Evolutionary conservation across 768 basidiomycete species (phyloP), one percentile per base, ranked within the genome.

Genomic region (Hypholoma fasciculare): DNA sequence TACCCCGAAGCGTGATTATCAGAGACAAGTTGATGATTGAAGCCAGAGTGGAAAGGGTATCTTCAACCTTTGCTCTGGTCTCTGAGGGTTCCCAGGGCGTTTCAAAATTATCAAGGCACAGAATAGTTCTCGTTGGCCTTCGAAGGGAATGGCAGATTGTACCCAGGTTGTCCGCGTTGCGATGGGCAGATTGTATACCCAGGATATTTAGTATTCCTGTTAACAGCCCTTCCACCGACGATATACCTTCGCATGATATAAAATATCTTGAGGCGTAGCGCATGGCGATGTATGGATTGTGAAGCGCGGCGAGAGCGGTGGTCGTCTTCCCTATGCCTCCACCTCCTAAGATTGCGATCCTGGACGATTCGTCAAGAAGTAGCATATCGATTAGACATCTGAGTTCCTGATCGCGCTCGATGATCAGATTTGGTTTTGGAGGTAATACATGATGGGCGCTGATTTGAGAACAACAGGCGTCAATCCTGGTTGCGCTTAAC

Each of bases 311-410:
- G 7, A 71, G 59, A 9, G 70, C 69, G n/a, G 72, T 49, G 1
- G 74, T 67, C 0, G 74, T 75, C 54, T 73, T 75, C 0, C 74
- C 72, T 12, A 73, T 70, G 2, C 74, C 71, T 1, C 72, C 74
- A 12, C 69, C 57, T 5, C 74, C 74, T 5, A 75, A 54, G n/a
- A 75, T 69, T 5, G 64, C 67, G 8, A 71, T 34, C 17, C 60
- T 61, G 12, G 65, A 52, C 5, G 51, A 20, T 20, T 27, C 39
- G 1, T 20, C 39, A 12, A 5, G 12, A 5, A 52, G 39, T 7
- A 52, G 51, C 13, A 42, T 52, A 27, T 42, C 19, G 11, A 52
- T 19, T 3, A 39, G 13, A 7, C 3, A 16, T 3, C 27, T 40
- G 20, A 42, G 1, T n/a, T 52, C 19, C 2, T 16, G 11, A 3